A percentile compares a stretch with the other conserved stretches of the same genome.
Evolutionary conservation across 805 yeast genomes (phyloP).

Genomic region (Candida morakotiae): DNA sequence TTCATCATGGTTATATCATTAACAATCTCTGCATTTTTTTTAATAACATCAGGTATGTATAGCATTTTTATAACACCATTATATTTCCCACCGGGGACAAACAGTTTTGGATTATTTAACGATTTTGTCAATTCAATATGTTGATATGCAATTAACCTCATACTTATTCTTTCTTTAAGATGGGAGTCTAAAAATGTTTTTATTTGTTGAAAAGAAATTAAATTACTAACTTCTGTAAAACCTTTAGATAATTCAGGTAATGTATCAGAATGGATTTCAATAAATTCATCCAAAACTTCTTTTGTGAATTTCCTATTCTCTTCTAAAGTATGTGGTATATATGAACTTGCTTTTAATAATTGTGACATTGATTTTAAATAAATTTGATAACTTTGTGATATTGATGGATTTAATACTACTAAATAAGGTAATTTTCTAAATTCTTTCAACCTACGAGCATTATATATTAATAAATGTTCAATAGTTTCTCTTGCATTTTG

Average conservation of each 20-base stretch:
- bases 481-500: constrained; percentile 53
- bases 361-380: constrained; percentile 64
- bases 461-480: constrained; percentile 51
- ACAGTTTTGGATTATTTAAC: constrained; percentile 24
- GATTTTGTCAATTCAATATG: constrained; percentile 59
- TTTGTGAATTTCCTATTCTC: constrained; percentile 53
- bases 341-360: constrained; percentile 29
- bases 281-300: constrained; percentile 49
- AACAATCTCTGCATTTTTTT: constrained; percentile 66
- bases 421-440: constrained; percentile 78
- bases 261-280: constrained; percentile 80
- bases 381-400: constrained; percentile 69
- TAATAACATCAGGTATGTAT: constrained; percentile 59
- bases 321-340: constrained; percentile 41
- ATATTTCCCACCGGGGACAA: constrained; percentile 53
- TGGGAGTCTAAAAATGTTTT: constrained; percentile 69
- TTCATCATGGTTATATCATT: constrained; percentile 80
- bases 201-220: constrained; percentile 45
- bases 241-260: constrained; percentile 80
- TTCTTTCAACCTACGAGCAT: constrained; percentile 67
- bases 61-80: constrained; percentile 60
- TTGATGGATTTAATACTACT: constrained; percentile 81
- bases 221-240: constrained; percentile 57
- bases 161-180: constrained; percentile 77
- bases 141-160: constrained; percentile 84